Percentiles rank a stretch among this genome's conserved stretches.
phyloP scores from a whole-genome alignment of 2,329 filamentous ascomycete species.

The Aspergillus sp. region DNA sequence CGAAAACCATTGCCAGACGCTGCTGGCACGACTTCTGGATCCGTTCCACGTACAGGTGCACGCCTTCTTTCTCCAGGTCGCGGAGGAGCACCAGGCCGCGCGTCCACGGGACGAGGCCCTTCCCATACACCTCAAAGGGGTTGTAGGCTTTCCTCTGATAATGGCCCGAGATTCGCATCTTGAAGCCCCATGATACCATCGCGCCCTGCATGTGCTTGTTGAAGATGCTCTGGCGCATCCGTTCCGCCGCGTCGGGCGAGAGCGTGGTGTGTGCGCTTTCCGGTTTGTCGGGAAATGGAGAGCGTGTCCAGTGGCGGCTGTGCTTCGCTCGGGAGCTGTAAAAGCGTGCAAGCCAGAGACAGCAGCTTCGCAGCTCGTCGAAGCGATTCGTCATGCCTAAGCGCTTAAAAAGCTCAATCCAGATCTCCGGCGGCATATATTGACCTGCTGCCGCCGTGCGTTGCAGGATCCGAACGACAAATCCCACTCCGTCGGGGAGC shows the following conservation, averaged over 20 bases:
- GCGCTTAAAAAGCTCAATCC: constrained; percentile 51
- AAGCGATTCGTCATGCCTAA: constrained; percentile 49
- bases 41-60: constrained; percentile 20
- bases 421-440: constrained; percentile 36
- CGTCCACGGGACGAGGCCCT: constrained; percentile 28
- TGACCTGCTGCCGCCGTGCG: constrained; percentile 38
- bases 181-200: constrained; percentile 44
- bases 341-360: constrained; percentile 41
- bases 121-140: constrained; percentile 8
- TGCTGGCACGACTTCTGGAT: constrained; percentile 26
- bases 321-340: constrained; percentile 21
- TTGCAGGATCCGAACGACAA: constrained; percentile 42
- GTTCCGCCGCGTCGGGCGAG: constrained; percentile 9
- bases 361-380: constrained; percentile 42
- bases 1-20: constrained; percentile 31
- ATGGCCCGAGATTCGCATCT: constrained; percentile 16
- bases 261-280: neutral
- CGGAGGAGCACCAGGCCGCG: constrained; percentile 32
- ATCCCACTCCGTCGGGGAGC: constrained; percentile 29
- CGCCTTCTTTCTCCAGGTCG: constrained; percentile 26
- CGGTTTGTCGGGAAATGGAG: constrained; percentile 4
- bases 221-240: constrained; percentile 35
- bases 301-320: constrained; percentile 5
- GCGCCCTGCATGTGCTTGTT: constrained; percentile 34
- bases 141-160: constrained; percentile 11